Evolutionary conservation across 2,329 filamentous ascomycete genomes (phyloP), one percentile per base, ranked within the genome.

Genomic region (Monilinia polystroma): DNA sequence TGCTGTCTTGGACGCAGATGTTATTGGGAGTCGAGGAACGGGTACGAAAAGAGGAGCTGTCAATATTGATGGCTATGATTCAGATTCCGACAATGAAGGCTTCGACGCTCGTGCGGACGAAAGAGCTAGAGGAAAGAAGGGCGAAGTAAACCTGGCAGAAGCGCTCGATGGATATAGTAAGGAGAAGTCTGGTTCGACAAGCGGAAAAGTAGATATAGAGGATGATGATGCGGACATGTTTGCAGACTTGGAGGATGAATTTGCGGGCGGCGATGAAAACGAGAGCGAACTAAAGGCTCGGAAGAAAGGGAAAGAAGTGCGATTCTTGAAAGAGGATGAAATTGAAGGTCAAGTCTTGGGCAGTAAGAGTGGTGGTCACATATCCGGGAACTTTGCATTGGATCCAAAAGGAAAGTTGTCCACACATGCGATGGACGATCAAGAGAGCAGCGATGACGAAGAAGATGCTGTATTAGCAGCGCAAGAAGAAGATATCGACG

Each of bases 51-150:
- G 95, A 70, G 94, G 94, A 72, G 95, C 94, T 0, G 91, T 99
- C 66, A 97, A 98, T 75, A 87, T 99, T 52, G 95, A 98, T 75
- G 95, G 95, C 62, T 99, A 98, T 80, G 94, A 98, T 73, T 95
- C 90, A 12, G 95, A 99, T 78, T 96, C 94, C 2, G 87, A 90
- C 63, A 94, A 96, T 71, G 95, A 98, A 76, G 93, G 91, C 55
- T 96, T 97, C 77, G 86, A 95, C 72, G 85, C 85, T 43, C 86
- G 91, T 63, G 90, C 90, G 7, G 87, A 88, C 67, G 84, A 84
- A 66, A 85, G 85, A 70, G 80, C 79, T 64, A 81, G 76, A 67
- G 72, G 69, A 20, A 79, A 79, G 72, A 75, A 79, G 38, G 80
- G 80, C 2, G 78, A 83, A n/a, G 81, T 84, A 10, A 79, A 83